phyloP scores from a whole-genome alignment of 2,329 filamentous ascomycete species.

The Botryotinia narcissicola region DNA sequence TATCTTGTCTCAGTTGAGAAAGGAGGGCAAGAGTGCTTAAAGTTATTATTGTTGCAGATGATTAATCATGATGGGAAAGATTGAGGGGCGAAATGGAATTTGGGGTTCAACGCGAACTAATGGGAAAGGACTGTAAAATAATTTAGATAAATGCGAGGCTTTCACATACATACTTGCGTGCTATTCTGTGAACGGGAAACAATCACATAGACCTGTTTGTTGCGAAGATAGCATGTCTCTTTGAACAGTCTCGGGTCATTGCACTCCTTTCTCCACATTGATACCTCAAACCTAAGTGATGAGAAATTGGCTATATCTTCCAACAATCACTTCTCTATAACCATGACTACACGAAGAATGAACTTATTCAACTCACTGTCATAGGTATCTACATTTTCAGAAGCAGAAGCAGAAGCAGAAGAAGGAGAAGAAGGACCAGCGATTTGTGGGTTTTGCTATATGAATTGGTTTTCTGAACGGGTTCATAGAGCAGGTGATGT shows the following conservation, averaged over 20 bases:
- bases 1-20: constrained; percentile 30
- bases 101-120: neutral
- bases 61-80: neutral
- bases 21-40: neutral
- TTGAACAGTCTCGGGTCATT: neutral
- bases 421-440: neutral
- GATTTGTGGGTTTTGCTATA: neutral
- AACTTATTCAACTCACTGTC: neutral
- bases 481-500: neutral
- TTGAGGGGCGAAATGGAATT: neutral
- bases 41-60: neutral
- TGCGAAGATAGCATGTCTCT: neutral
- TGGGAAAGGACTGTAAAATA: neutral
- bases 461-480: neutral
- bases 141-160: neutral
- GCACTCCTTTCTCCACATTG: too few relatives aligned
- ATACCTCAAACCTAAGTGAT: neutral
- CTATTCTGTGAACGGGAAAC: neutral
- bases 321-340: neutral
- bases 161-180: neutral
- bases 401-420: too few relatives aligned
- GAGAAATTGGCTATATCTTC: neutral
- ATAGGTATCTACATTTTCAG: neutral
- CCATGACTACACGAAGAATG: neutral
- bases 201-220: neutral